Evolutionary conservation across 2,329 filamentous ascomycete species (phyloP).

Genomic region (Gliomastix tumulicola): DNA sequence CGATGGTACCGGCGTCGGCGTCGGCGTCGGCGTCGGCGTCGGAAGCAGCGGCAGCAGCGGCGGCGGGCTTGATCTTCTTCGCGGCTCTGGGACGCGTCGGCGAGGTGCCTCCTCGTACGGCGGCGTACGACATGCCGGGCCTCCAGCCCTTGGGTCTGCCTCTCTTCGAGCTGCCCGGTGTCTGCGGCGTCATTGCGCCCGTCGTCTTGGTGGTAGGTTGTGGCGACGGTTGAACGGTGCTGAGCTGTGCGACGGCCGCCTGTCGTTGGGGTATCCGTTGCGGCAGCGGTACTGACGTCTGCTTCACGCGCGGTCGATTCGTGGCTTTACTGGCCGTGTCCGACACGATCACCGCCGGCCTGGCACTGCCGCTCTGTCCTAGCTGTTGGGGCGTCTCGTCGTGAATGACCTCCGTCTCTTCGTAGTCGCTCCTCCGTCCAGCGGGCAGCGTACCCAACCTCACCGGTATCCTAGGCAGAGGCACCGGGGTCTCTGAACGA

Average conservation of each 20-base stretch:
- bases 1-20: neutral
- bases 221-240: neutral
- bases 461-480: constrained; percentile 3
- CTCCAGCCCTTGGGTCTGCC: constrained; percentile 42
- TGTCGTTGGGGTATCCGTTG: neutral
- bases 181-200: constrained; percentile 18
- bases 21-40: constrained; percentile 15
- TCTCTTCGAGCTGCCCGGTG: no score
- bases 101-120: constrained; percentile 8
- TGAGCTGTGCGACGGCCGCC: neutral
- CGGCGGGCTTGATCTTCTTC: constrained; percentile 10
- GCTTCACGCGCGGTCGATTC: no score
- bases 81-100: no score
- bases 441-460: neutral
- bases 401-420: no score
- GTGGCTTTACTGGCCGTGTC: no score
- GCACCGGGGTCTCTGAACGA: constrained; percentile 8
- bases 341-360: no score
- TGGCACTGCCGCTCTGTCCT: no score
- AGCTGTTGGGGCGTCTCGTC: neutral
- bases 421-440: no score
- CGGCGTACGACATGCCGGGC: constrained; percentile 19
- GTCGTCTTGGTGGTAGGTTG: neutral
- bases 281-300: no score
- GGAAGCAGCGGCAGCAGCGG: neutral